phyloP scores from a whole-genome alignment of 176 grass and related monocot genomes.

The Oryza brachyantha region DNA sequence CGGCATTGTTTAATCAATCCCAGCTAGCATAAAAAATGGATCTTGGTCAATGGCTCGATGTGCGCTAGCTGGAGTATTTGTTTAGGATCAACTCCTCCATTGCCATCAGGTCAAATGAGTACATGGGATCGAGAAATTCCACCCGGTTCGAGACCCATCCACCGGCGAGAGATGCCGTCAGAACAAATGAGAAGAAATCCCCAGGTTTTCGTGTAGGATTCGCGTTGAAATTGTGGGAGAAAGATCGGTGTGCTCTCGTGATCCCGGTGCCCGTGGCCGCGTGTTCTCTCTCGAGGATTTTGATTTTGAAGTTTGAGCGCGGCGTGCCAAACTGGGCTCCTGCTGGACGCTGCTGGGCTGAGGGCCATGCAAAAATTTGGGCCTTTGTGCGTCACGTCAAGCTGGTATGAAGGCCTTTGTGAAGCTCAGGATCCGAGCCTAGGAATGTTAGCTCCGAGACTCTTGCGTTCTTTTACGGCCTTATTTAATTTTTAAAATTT shows the following conservation, averaged over 20 bases:
- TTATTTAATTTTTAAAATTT: too few species aligned
- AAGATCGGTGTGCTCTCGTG: not conserved
- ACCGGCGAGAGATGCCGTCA: not conserved
- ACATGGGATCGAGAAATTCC: not conserved
- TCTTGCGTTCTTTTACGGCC: too few species aligned
- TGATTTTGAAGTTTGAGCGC: too few species aligned
- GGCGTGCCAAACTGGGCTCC: not conserved
- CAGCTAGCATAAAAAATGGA: not conserved
- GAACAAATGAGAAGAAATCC: too few species aligned
- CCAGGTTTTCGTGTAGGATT: not conserved
- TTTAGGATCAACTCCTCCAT: too few species aligned
- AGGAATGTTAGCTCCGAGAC: too few species aligned
- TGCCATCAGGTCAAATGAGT: not conserved
- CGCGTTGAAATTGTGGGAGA: not conserved
- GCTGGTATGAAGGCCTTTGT: too few species aligned
- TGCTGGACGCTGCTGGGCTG: not conserved
- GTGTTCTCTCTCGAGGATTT: not conserved
- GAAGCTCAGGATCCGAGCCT: not conserved
- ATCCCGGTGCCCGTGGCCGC: not conserved
- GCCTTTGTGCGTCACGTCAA: too few species aligned
- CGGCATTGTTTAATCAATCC: not conserved
- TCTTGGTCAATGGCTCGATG: conserved; percentile 3
- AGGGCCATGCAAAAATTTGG: too few species aligned
- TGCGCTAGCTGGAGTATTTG: not conserved
- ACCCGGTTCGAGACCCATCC: not conserved